Conservation (phyloP, 2,329 filamentous ascomycete species). For the Pseudogymnoascus sp. region DNA sequence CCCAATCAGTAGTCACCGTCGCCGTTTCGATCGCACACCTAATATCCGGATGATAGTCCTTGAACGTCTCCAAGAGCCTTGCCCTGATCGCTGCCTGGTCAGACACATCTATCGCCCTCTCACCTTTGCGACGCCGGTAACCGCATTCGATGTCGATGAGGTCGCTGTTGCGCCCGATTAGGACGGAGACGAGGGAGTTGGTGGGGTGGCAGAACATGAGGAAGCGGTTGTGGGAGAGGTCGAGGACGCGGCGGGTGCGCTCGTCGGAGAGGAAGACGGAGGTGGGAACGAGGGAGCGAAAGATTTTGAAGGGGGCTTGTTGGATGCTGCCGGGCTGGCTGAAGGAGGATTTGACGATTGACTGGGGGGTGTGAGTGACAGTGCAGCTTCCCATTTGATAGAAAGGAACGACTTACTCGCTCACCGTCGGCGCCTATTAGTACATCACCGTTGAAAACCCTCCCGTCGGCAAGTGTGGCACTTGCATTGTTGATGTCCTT, state of each 20-base stretch:
- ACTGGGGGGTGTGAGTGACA: not conserved
- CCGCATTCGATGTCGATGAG: not conserved
- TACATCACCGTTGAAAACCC: not conserved
- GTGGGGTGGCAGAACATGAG: conserved; percentile 5
- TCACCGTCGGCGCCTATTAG: not conserved
- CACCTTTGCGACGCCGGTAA: not conserved
- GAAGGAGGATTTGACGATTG: not conserved
- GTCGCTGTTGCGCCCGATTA: not conserved
- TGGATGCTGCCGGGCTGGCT: not conserved
- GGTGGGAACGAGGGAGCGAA: not conserved
- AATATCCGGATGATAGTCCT: conserved; percentile 22
- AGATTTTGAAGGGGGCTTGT: not conserved
- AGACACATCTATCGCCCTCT: not conserved
- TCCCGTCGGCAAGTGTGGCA: not conserved
- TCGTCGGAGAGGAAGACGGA: not conserved
- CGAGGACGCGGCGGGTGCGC: not conserved
- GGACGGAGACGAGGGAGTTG: not conserved
- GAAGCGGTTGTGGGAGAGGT: not conserved
- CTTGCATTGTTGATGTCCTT: not conserved
- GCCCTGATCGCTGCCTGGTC: conserved; percentile 8
- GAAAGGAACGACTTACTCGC: not conserved
- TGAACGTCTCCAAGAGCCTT: conserved; percentile 24
- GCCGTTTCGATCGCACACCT: not conserved
- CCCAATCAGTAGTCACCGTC: not conserved
- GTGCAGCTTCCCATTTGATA: too few species aligned